Evolutionary conservation across 306 rosid genomes (phyloP).

Genomic region (Lablab purpureus): DNA sequence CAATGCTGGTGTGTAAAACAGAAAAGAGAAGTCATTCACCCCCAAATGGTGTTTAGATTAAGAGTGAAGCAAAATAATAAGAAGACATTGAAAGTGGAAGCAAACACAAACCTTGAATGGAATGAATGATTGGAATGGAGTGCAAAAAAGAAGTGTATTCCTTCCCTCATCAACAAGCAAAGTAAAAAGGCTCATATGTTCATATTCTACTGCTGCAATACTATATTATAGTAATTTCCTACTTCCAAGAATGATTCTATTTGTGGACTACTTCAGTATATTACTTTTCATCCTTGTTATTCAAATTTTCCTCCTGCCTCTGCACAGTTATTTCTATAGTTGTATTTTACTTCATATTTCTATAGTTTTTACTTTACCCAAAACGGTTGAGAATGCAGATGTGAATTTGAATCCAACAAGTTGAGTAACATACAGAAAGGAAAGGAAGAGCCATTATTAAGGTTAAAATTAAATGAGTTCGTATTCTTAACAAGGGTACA

Average conservation of each 20-base stretch:
- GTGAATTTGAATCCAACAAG: no score
- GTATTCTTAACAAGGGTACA: no score
- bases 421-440: no score
- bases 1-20: neutral
- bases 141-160: neutral
- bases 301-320: neutral
- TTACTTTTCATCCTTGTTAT: neutral
- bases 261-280: neutral
- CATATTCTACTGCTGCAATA: neutral
- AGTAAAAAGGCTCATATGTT: neutral
- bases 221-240: neutral
- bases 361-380: no score
- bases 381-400: no score
- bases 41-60: conserved; percentile 39
- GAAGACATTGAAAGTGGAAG: conserved; percentile 16
- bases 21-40: neutral
- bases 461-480: no score
- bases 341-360: no score
- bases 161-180: conserved; percentile 39
- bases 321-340: no score
- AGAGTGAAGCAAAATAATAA: conserved; percentile 33
- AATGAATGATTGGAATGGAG: conserved; percentile 22
- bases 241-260: conserved; percentile 19
- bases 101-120: conserved; percentile 5
- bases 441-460: no score